Conservation (phyloP, 768 basidiomycete species). For the Pleurotus giganteus region DNA sequence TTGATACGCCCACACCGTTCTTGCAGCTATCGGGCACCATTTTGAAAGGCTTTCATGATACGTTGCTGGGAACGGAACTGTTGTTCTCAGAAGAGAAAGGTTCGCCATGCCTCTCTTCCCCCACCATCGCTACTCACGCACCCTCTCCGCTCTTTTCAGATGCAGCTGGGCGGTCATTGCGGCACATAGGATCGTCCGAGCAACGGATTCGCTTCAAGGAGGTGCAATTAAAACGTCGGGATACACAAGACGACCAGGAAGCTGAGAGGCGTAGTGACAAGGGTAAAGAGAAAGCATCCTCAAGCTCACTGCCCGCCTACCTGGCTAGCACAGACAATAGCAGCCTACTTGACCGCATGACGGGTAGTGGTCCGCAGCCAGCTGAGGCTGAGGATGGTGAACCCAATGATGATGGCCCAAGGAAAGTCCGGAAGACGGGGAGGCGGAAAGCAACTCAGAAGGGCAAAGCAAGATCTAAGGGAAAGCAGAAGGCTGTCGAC, state of each 20-base stretch:
- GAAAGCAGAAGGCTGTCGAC: constrained; percentile 1
- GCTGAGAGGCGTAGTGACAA: constrained; percentile 12
- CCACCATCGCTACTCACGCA: neutral
- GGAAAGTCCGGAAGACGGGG: neutral
- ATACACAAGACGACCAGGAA: neutral
- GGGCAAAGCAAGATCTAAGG: constrained; percentile 12
- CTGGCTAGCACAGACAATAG: constrained; percentile 8
- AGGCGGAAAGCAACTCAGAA: neutral
- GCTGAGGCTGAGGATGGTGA: neutral
- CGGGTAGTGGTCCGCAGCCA: constrained; percentile 24
- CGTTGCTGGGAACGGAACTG: constrained; percentile 72
- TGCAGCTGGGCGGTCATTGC: constrained; percentile 43
- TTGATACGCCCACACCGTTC: constrained; percentile 76
- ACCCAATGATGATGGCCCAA: neutral
- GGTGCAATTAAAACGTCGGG: constrained; percentile 54
- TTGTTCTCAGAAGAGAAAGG: constrained; percentile 72
- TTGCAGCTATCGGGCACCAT: constrained; percentile 76
- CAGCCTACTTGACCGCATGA: constrained; percentile 22
- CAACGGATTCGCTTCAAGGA: constrained; percentile 74
- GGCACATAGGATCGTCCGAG: constrained; percentile 59
- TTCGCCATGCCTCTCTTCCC: constrained; percentile 19
- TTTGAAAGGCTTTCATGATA: constrained; percentile 66
- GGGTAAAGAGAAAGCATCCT: constrained; percentile 10
- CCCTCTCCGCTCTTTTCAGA: too few relatives aligned
- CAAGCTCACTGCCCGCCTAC: constrained; percentile 10